Evolutionary conservation across 495 filamentous ascomycete species (phyloP), one percentile per base, ranked within the genome.

Genomic region (Lichenothelia convexa): DNA sequence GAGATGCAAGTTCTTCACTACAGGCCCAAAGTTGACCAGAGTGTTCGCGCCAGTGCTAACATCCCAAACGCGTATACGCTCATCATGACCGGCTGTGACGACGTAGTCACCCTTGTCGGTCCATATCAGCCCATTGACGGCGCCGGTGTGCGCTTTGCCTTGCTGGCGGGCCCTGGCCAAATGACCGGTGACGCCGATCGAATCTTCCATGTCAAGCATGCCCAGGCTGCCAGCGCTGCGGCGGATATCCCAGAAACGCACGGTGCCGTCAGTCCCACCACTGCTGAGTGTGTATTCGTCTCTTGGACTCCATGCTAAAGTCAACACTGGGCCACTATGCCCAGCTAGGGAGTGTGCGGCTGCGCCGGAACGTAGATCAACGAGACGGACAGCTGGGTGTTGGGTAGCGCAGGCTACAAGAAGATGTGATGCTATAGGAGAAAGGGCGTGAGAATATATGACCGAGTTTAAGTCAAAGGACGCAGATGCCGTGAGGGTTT

Each of bases 331-430:
- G 3, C 73, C 76, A 32, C 61, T 63, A 49, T 87, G 80, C 5
- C 82, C 78, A 6, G 75, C 64, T 3, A 94, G 63, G 2, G 76
- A 74, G 45, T 93, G 87, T 3, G 79, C 75, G 27, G 64, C 69
- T 17, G 79, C 59, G 1, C 83, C 81, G 2, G 82, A 78, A 21
- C 77, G 71, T 9, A 93, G 59, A 50, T 94, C 86, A 2, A 93
- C 70, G 9, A 94, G 63, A 17, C 82, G 75, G 1, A 91, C 75
- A 3, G 74, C 63, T 9, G 77, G 75, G 43, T 84, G 78, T 34
- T 85, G 80, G 1, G 83, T 89, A 3, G 72, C 81, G 42, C 80
- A 83, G 7, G 86, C 84, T 16, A 93, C 73, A 16, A 92, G 67
- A 2, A 91, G 60, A 18, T 70, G 85, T 40, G 53, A 65, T 30